Base-by-base conservation (phyloP, 2,329 filamentous ascomycete species). In the Seiridium cupressi region DNA sequence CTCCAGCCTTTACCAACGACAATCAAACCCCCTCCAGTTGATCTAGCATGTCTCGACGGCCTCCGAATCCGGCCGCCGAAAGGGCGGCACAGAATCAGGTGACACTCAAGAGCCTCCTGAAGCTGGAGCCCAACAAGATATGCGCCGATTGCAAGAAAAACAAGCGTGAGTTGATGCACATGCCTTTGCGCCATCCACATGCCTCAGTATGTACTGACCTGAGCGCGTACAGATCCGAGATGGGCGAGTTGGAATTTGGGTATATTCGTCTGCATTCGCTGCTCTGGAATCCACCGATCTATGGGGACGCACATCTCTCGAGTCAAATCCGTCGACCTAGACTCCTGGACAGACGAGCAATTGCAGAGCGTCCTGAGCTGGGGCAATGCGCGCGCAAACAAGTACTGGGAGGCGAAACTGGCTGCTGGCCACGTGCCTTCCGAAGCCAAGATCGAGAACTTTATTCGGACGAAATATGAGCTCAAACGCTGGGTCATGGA, bases 401-500 rank as follows among this genome's bases (percentile, higher is more conserved):
- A 96, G 82, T 97, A 98, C 76, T 99, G 94, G 94, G 96, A 99
- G 77, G 87, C 91, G 63, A 99, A 98, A 79, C 79, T 99, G 70
- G 93, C 94, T 2, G 79, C 89, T 11, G 93, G 93, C 61, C 95
- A 99, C 76, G 87, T 94, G 51, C 95, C 95, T 1, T 97, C 94
- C 31, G 96, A 99, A 80, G 86, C 91, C 66, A 99, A 99, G 84
- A 98, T 99, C 69, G 95, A 99, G 84, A 99, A 98, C 81, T 99
- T 99, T 72, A 98, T 99, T 70, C 89, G 95, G 66, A 99, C 96
- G 60, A 99, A 99, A 77, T 99, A 99, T 76, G 95, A 99, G 75
- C 90, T 95, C 58, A 98, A 97, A 85, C 85, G 96, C 79, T 99
- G 95, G 95, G 90, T 93, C n/a, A 98, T 98, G 93, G 95, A 99